A percentile compares a stretch with the other conserved stretches of the same genome.
Conservation (phyloP, 371 early-diverging fungal genomes). For the Cokeromyces recurvatus region DNA sequence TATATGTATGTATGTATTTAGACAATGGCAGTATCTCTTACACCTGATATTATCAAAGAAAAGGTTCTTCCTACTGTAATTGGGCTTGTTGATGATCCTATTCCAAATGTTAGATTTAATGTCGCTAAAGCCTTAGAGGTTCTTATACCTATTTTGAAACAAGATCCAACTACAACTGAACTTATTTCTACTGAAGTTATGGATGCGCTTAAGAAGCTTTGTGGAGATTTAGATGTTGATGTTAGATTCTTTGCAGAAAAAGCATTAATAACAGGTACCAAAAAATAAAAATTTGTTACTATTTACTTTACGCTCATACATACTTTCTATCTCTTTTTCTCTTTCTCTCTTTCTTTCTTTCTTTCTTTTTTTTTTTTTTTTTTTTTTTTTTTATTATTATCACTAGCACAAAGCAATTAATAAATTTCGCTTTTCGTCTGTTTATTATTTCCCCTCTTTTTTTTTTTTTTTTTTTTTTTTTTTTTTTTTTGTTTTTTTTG, state of each 20-base stretch:
- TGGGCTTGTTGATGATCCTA: conserved; percentile 83
- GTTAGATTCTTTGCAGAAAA: conserved; percentile 90
- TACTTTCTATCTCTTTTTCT: too few species aligned
- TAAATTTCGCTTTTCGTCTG: too few species aligned
- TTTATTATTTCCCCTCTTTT: too few species aligned
- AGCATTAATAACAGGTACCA: conserved; percentile 59
- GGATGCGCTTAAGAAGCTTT: conserved; percentile 76
- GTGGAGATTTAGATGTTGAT: conserved; percentile 86
- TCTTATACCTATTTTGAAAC: conserved; percentile 74
- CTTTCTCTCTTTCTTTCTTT: too few species aligned
- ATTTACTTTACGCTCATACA: too few species aligned
- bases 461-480: too few species aligned
- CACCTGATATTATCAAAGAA: conserved; percentile 86
- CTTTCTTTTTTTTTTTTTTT: too few species aligned
- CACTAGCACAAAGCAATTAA: too few species aligned
- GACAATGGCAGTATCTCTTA: conserved; percentile 83
- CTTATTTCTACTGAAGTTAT: conserved; percentile 67
- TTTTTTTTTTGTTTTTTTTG: too few species aligned
- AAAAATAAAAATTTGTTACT: too few species aligned
- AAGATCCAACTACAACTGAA: conserved; percentile 51
- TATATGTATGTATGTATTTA: conserved; percentile 19
- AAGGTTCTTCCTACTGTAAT: conserved; percentile 84
- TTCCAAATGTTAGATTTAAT: conserved; percentile 99
- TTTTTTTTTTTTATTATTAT: too few species aligned
- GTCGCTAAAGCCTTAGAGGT: conserved; percentile 92